Evolutionary conservation across 1,284 basidiomycete genomes (phyloP).

Genomic region (Boletus semigastroideus): DNA sequence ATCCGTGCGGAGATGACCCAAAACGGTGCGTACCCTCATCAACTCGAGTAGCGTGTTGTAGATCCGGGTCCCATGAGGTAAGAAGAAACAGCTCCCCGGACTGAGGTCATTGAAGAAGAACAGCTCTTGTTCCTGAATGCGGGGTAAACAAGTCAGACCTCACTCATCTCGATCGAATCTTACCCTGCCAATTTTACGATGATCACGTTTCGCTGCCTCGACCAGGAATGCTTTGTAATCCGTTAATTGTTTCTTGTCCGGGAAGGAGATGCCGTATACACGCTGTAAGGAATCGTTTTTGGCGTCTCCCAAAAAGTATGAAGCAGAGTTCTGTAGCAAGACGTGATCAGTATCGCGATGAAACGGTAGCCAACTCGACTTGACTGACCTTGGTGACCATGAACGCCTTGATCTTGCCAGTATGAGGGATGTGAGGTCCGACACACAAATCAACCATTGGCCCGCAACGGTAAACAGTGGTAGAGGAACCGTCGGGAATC

Average conservation of each 20-base stretch:
- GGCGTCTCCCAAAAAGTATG: slow-evolving; percentile 96
- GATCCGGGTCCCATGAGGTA: slow-evolving; percentile 96
- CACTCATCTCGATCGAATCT: slow-evolving; percentile 12
- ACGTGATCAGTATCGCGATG: background rate
- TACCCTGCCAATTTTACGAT: slow-evolving; percentile 90
- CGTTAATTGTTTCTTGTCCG: slow-evolving; percentile 92
- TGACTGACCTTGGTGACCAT: slow-evolving; percentile 84
- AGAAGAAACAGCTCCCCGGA: slow-evolving; percentile 95
- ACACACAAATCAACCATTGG: slow-evolving; percentile 98
- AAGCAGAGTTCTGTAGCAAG: slow-evolving; percentile 81
- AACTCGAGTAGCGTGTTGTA: slow-evolving; percentile 94
- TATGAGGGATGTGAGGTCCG: slow-evolving; percentile 97
- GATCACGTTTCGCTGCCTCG: slow-evolving; percentile 97
- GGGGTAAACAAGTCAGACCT: slow-evolving; percentile 8
- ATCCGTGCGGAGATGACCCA: background rate
- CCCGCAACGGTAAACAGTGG: slow-evolving; percentile 98
- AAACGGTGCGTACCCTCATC: slow-evolving; percentile 68
- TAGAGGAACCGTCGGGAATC: slow-evolving; percentile 94
- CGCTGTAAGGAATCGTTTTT: slow-evolving; percentile 96
- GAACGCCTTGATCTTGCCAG: slow-evolving; percentile 95
- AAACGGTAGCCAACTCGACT: background rate
- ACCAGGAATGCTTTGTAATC: slow-evolving; percentile 97
- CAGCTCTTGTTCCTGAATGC: slow-evolving; percentile 83
- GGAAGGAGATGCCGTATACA: slow-evolving; percentile 99
- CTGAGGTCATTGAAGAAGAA: slow-evolving; percentile 99